Conservation (phyloP, 345 rosid species). For the Dovyalis caffra region DNA sequence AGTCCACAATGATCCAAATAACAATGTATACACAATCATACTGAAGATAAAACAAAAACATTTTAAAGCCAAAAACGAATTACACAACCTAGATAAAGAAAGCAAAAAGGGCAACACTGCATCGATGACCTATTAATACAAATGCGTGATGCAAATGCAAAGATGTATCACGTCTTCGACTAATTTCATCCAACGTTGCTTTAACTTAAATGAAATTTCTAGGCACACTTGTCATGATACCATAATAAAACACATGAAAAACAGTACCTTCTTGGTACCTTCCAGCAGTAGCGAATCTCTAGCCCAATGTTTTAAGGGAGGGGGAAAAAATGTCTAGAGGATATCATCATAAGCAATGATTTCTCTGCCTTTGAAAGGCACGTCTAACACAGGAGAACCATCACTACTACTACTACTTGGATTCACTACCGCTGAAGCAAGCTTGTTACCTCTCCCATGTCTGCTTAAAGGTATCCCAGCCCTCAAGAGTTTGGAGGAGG, state of each 20-base stretch:
- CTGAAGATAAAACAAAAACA: no score
- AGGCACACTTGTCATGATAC: background rate
- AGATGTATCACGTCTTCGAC: background rate
- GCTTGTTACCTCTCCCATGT: conserved; percentile 70
- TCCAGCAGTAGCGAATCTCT: no score
- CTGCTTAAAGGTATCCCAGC: conserved; percentile 68
- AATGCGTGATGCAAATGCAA: background rate
- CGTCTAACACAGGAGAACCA: conserved; percentile 24
- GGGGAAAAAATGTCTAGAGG: conserved; percentile 26
- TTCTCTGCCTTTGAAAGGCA: conserved; percentile 57
- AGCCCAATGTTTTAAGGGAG: no score
- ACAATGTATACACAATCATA: no score
- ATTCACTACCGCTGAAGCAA: conserved; percentile 69
- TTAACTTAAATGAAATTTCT: background rate
- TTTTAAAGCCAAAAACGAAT: no score
- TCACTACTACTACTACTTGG: conserved; percentile 32
- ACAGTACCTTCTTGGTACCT: no score
- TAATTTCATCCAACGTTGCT: conserved; percentile 11
- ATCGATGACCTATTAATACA: background rate
- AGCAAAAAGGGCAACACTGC: no score
- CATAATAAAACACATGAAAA: no score
- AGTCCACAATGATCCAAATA: no score
- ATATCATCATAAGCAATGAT: conserved; percentile 79
- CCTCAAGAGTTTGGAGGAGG: conserved; percentile 68
- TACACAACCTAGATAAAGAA: no score